These are phyloP conservation scores for Calonectria crousiana DNA, from an alignment of 2,329 filamentous ascomycete species.

Conservation along the genomic window DNA sequence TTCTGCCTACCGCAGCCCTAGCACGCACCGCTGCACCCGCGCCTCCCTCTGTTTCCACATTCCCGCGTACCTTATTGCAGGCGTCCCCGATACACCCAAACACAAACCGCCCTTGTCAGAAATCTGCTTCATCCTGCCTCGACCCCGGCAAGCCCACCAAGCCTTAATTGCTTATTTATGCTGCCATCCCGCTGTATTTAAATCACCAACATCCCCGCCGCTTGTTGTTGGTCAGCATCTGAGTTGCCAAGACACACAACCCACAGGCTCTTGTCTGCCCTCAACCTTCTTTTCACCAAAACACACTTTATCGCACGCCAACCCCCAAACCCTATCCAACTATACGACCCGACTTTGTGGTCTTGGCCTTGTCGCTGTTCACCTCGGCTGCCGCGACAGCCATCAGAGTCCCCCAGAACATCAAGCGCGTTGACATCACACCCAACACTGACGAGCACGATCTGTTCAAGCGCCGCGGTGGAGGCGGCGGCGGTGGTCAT, in stretches of 20 bases:
- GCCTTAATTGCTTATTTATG: conserved; percentile 14
- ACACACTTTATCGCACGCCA: not conserved
- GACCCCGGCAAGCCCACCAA: not conserved
- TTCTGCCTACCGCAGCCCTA: not conserved
- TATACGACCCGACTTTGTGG: conserved; percentile 49
- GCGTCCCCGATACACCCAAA: not conserved
- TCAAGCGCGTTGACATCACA: conserved; percentile 40
- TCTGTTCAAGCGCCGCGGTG: conserved; percentile 71
- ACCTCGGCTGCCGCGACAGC: conserved; percentile 42
- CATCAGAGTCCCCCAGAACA: conserved; percentile 38
- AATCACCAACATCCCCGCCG: not conserved
- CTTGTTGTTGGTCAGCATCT: not conserved
- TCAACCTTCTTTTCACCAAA: not conserved
- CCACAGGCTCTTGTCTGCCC: not conserved
- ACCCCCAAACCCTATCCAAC: conserved; percentile 29
- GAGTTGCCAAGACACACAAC: not conserved
- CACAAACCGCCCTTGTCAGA: not conserved
- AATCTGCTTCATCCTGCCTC: not conserved
- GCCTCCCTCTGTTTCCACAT: not conserved
- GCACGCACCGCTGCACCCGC: too few relatives aligned
- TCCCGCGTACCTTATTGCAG: not conserved
- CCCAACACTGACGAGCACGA: conserved; percentile 53
- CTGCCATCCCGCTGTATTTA: not conserved
- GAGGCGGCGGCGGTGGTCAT: conserved; percentile 65
- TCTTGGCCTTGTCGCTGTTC: conserved; percentile 47